Evolutionary conservation across 2,329 filamentous ascomycete genomes (phyloP), one percentile per base, ranked within the genome.

Genomic region (Colletotrichum falcatum): DNA sequence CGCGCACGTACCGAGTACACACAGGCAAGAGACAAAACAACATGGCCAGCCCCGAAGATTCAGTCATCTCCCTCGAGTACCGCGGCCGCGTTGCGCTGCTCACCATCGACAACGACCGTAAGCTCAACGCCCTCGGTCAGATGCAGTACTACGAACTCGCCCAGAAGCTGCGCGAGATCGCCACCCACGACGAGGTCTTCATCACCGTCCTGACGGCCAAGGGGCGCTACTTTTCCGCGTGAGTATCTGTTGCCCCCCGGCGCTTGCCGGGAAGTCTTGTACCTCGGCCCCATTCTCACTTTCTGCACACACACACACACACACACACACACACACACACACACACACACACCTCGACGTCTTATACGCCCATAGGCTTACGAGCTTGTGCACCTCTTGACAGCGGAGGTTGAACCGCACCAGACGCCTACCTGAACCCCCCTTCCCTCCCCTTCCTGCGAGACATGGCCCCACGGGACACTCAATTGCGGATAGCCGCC

Each of bases 201-300:
- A 90, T 97, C 75, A 98, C 95, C 3, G 86, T 98, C 14, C 78
- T 98, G 4, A 93, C 94, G 0, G 96, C 90, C 76, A 95, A 89
- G 70, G 95, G 95, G n/a, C 87, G 88, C 9, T 91, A 84, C 78
- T 98, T 98, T 84, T 98, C 94, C 12, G 95, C 95, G 93, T 97
- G 87, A 76, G 89, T 80, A 6, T 49, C 16, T 23, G 37, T 28
- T 39, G 37, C 65, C 56, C 46, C 42, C 14, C 59, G 8, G 20
- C 18, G 53, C 42, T 26, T 30, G 30, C 49, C 28, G 35, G n/a
- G n/a, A 26, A 28, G 14, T 28, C 11, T 28, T 0, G 23, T 37
- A 56, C 33, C 33, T 26, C 33, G 33, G n/a, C 53, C 8, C 53
- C 18, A 5, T 1, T 26, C 8, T 11, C 28, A 26, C 20, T 23